A percentile compares a stretch with the other conserved stretches of the same genome.
phyloP scores from a whole-genome alignment of 768 basidiomycete species.

The Mycena capillaripes region DNA sequence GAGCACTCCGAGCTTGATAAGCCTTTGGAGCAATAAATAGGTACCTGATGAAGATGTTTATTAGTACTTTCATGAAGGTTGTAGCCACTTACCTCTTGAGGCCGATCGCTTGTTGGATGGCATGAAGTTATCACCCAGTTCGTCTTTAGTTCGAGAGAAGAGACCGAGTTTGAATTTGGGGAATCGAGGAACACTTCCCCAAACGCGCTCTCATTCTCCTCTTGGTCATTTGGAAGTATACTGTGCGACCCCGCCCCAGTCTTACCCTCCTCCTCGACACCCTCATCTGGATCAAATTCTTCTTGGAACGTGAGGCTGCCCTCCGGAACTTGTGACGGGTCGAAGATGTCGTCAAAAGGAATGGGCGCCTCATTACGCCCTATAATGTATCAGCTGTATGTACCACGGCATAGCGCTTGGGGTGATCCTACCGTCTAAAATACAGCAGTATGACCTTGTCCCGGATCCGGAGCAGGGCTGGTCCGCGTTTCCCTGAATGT shows the following conservation, averaged over 20 bases:
- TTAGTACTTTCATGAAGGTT: no score
- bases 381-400: no score
- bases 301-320: slow-evolving; percentile 36
- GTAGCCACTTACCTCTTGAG: no score
- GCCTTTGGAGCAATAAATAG: slow-evolving; percentile 40
- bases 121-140: slow-evolving; percentile 23
- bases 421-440: no score
- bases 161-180: slow-evolving; percentile 6
- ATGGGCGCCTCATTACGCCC: no score
- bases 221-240: background rate
- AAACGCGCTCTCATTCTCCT: slow-evolving; percentile 29
- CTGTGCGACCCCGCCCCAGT: background rate
- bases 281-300: slow-evolving; percentile 38
- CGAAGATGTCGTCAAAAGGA: no score
- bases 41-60: no score
- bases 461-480: background rate
- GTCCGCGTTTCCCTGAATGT: background rate
- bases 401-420: no score
- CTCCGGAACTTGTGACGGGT: no score
- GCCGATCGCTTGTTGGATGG: background rate
- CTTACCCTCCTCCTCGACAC: background rate
- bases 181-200: slow-evolving; percentile 43
- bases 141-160: slow-evolving; percentile 1
- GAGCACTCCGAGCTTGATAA: slow-evolving; percentile 30
- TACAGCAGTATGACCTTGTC: background rate